These are phyloP conservation scores for Fraxinus xanthoxyloides DNA, from an alignment of 305 asterid genomes.

Conservation along the genomic window DNA sequence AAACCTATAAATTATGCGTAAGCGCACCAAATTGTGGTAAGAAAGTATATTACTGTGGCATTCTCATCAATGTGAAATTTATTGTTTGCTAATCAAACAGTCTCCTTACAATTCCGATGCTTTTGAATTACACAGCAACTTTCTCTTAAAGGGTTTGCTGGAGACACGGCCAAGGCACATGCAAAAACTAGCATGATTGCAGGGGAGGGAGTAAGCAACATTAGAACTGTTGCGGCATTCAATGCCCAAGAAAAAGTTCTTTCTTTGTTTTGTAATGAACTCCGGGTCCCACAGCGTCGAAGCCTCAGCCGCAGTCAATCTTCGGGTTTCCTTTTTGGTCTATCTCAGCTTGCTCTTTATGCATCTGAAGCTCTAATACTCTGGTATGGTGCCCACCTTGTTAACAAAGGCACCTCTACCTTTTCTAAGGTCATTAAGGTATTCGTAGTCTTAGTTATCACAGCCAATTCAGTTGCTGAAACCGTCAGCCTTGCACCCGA, in stretches of 20 bases:
- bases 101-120: constrained; percentile 1
- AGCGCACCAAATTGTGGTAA: background rate
- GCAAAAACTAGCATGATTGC: constrained; percentile 99
- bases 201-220: constrained; percentile 98
- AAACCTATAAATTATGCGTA: background rate
- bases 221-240: constrained; percentile 90
- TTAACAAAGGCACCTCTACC: constrained; percentile 67
- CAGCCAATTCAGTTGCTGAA: constrained; percentile 94
- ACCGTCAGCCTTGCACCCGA: constrained; percentile 96
- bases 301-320: constrained; percentile 74
- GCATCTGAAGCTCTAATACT: constrained; percentile 89
- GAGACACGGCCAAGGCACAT: constrained; percentile 95
- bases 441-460: constrained; percentile 80
- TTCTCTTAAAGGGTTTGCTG: constrained; percentile 89
- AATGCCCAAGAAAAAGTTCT: constrained; percentile 85
- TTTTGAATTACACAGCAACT: constrained; percentile 65
- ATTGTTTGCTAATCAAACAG: background rate
- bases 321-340: constrained; percentile 81
- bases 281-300: constrained; percentile 62
- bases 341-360: constrained; percentile 93
- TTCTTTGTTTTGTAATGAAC: constrained; percentile 65
- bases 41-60: background rate
- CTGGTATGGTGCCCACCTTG: constrained; percentile 93
- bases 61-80: background rate
- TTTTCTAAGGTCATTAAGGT: constrained; percentile 94